Percentiles rank a stretch among this genome's conserved stretches.
Evolutionary conservation across 805 yeast species (phyloP).

Genomic region (Yamadazyma ubonensis): DNA sequence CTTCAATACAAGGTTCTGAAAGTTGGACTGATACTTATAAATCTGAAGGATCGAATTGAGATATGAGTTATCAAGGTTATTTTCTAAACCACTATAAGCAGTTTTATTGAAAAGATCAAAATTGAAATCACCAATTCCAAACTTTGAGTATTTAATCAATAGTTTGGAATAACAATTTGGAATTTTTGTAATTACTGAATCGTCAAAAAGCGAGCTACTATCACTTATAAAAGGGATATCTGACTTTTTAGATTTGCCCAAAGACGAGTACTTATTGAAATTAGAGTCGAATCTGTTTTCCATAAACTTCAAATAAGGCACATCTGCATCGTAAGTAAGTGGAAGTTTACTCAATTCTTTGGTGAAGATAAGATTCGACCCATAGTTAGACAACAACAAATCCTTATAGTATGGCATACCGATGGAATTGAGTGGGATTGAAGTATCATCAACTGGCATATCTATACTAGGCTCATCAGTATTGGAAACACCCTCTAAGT

Average conservation of each 20-base stretch:
- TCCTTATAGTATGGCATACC: conserved; percentile 89
- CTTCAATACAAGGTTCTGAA: conserved; percentile 63
- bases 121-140: conserved; percentile 94
- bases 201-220: conserved; percentile 11
- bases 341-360: conserved; percentile 63
- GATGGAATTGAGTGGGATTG: conserved; percentile 62
- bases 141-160: conserved; percentile 78
- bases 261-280: conserved; percentile 12
- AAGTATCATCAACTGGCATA: conserved; percentile 41
- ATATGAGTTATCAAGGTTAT: conserved; percentile 75
- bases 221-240: conserved; percentile 17
- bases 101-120: conserved; percentile 82
- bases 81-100: conserved; percentile 74
- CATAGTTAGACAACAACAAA: conserved; percentile 78
- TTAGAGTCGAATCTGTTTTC: conserved; percentile 16
- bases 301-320: conserved; percentile 15
- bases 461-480: conserved; percentile 48
- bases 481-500: conserved; percentile 23
- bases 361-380: conserved; percentile 58
- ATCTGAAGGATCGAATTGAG: conserved; percentile 74
- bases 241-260: conserved; percentile 13
- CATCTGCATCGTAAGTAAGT: conserved; percentile 16
- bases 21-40: conserved; percentile 70
- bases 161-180: conserved; percentile 77
- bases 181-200: conserved; percentile 22